Conservation (phyloP, 129 eudicot species). For the Chrysanthemum lavandulifolium region DNA sequence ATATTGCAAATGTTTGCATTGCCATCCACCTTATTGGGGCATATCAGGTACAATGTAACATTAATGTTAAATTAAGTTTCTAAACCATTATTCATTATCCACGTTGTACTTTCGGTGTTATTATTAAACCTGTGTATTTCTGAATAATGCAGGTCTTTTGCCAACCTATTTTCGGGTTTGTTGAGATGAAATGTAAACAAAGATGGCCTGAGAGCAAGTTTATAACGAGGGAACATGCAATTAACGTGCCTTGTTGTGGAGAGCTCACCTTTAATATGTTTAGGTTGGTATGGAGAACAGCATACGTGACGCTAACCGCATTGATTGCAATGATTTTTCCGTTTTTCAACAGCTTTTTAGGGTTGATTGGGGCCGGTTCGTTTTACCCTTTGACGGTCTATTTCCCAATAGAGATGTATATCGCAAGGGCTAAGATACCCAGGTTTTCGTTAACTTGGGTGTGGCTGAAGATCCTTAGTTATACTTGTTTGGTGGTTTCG, state of each 20-base stretch:
- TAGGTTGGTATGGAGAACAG: constrained; percentile 85
- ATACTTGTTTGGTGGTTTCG: constrained; percentile 64
- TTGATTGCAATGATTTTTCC: constrained; percentile 83
- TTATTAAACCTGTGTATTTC: background rate
- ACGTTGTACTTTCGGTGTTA: no score
- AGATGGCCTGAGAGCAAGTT: constrained; percentile 74
- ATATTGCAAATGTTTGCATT: constrained; percentile 72
- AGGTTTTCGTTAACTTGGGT: constrained; percentile 69
- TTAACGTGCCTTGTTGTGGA: constrained; percentile 48
- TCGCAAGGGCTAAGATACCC: constrained; percentile 62
- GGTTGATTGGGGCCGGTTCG: constrained; percentile 81
- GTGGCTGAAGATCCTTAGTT: constrained; percentile 68
- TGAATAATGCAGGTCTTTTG: constrained; percentile 45
- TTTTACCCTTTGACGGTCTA: constrained; percentile 90
- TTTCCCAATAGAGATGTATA: constrained; percentile 88
- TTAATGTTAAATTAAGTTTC: background rate
- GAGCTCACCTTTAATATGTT: constrained; percentile 53
- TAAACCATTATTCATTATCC: no score
- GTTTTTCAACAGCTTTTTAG: constrained; percentile 82
- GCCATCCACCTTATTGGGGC: constrained; percentile 88
- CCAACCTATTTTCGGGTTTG: constrained; percentile 74
- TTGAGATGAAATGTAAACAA: constrained; percentile 46
- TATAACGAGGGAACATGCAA: constrained; percentile 44
- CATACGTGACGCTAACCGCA: constrained; percentile 58
- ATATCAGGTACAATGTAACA: constrained; percentile 53